These are phyloP conservation scores for Chytriomyces sp. DNA, from an alignment of 192 early-diverging fungal species.

Conservation along the genomic window DNA sequence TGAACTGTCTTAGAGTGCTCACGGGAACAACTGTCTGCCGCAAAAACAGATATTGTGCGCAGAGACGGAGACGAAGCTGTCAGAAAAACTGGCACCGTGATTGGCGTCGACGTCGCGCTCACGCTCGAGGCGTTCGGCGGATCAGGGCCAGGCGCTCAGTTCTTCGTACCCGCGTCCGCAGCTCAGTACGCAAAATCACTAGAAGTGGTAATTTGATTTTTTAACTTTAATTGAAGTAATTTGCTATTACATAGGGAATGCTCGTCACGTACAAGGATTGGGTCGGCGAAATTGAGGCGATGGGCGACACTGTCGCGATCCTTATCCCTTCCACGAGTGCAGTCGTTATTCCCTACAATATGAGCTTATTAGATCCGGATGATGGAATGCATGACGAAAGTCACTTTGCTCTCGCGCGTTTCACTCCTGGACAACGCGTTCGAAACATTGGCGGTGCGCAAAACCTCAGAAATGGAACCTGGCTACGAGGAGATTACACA, in stretches of 20 bases:
- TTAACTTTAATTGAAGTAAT: too few species aligned
- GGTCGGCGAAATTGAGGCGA: conserved; percentile 9
- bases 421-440: conserved; percentile 8
- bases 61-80: too few species aligned
- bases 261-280: conserved; percentile 15
- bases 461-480: conserved; percentile 11
- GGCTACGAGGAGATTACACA: conserved; percentile 6
- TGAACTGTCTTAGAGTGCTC: too few species aligned
- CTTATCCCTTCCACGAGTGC: not conserved
- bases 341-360: not conserved
- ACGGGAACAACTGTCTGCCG: too few species aligned
- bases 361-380: not conserved
- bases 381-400: conserved; percentile 14
- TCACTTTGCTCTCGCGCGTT: conserved; percentile 17
- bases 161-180: too few species aligned
- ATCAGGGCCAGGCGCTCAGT: too few species aligned
- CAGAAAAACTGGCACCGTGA: too few species aligned
- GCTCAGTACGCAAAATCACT: too few species aligned
- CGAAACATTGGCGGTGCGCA: not conserved
- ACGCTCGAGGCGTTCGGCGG: too few species aligned
- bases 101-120: too few species aligned
- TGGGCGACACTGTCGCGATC: conserved; percentile 6
- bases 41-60: too few species aligned
- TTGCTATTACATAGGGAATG: conserved; percentile 20
- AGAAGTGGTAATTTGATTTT: too few species aligned